Evolutionary conservation across 805 yeast genomes (phyloP).

Genomic region (Candida caryicola): DNA sequence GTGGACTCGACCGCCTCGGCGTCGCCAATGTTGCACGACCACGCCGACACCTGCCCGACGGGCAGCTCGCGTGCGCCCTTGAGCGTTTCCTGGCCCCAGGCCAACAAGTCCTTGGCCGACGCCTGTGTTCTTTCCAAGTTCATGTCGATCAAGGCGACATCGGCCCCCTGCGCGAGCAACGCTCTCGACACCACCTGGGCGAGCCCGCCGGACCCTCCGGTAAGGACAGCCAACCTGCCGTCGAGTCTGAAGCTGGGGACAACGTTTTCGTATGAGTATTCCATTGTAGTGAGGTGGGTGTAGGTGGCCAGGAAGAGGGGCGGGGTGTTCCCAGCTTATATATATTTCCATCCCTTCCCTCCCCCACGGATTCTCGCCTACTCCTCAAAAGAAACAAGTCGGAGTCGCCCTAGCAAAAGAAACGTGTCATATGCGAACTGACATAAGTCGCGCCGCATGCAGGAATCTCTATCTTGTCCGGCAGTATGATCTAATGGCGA

Average conservation of each 20-base stretch:
- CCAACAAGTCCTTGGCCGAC: constrained; percentile 48
- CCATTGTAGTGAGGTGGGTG: no score
- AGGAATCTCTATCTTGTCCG: no score
- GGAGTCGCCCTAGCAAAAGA: no score
- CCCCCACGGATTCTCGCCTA: no score
- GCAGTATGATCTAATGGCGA: neutral
- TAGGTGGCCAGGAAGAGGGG: no score
- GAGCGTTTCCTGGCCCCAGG: constrained; percentile 48
- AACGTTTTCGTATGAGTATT: constrained; percentile 41
- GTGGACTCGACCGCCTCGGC: constrained; percentile 55
- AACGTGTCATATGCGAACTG: no score
- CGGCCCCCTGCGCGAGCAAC: constrained; percentile 72
- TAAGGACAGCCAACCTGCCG: constrained; percentile 67
- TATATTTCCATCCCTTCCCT: no score
- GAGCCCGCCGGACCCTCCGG: constrained; percentile 83
- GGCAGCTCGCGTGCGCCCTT: constrained; percentile 31
- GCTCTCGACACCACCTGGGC: constrained; percentile 65
- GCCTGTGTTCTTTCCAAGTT: constrained; percentile 55
- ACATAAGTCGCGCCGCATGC: no score
- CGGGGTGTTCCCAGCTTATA: no score
- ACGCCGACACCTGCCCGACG: constrained; percentile 50
- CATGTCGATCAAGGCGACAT: constrained; percentile 69
- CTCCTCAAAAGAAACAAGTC: no score
- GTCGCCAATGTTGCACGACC: constrained; percentile 74
- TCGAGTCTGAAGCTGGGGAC: constrained; percentile 67